Evolutionary conservation across 1,139 yeast genomes (phyloP).

Genomic region (Taiozyma onychis): DNA sequence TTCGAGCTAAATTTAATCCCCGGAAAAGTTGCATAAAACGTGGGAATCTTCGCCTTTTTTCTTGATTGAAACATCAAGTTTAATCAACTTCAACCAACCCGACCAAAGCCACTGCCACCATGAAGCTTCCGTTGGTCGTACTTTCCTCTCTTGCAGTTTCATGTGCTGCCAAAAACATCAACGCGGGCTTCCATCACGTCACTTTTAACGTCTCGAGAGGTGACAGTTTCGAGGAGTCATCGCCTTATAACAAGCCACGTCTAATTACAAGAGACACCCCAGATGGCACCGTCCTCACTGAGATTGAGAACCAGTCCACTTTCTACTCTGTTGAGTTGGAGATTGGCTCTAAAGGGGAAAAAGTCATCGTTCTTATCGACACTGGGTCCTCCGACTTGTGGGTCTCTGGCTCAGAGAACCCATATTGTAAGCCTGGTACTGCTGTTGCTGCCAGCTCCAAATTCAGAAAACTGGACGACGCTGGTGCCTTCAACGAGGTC

Average conservation of each 20-base stretch:
- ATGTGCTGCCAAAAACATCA: background rate
- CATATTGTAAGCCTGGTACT: slow-evolving; percentile 10
- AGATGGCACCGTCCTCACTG: slow-evolving; percentile 35
- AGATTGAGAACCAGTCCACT: slow-evolving; percentile 37
- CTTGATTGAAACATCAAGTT: background rate
- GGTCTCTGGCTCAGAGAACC: slow-evolving; percentile 35
- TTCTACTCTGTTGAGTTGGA: slow-evolving; percentile 43
- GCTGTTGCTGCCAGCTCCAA: slow-evolving; percentile 1
- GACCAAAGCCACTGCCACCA: background rate
- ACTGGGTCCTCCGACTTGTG: slow-evolving; percentile 74
- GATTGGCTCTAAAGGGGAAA: slow-evolving; percentile 51
- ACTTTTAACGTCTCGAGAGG: slow-evolving; percentile 26
- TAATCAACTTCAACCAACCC: background rate
- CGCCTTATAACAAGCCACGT: slow-evolving; percentile 15
- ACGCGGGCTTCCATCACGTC: slow-evolving; percentile 11
- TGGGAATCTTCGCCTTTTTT: background rate
- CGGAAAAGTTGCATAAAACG: no score
- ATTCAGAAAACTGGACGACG: slow-evolving; percentile 4
- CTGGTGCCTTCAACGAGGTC: background rate
- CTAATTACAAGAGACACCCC: slow-evolving; percentile 31
- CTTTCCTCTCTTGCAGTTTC: background rate
- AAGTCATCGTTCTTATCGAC: slow-evolving; percentile 51
- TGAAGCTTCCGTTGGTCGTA: background rate
- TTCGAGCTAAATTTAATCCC: no score
- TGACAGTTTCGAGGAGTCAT: slow-evolving; percentile 15